Evolutionary conservation across 2,329 filamentous ascomycete genomes (phyloP).

Genomic region (Epichloe gansuensis): DNA sequence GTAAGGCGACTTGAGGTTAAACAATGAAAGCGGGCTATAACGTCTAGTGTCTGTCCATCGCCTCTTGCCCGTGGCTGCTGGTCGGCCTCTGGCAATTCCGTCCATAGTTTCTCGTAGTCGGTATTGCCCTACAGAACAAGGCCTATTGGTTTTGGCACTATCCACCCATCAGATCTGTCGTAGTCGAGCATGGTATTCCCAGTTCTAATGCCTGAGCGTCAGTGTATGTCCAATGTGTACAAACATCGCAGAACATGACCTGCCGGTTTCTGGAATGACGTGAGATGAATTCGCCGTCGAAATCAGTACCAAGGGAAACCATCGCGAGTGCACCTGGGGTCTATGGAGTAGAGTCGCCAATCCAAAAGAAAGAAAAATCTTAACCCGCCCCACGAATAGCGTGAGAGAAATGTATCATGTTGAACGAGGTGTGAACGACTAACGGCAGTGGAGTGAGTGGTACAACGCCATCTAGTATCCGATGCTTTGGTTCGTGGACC

Average conservation of each 20-base stretch:
- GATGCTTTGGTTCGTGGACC: background rate
- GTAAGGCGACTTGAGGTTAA: background rate
- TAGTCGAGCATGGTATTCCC: too few species aligned
- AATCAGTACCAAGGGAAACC: background rate
- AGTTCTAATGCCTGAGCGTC: too few species aligned
- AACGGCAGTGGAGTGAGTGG: background rate
- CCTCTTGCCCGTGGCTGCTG: background rate
- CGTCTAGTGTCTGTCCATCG: background rate
- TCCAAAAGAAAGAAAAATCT: background rate
- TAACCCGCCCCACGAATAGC: background rate
- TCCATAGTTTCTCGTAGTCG: background rate
- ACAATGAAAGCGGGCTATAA: background rate
- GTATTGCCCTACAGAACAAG: background rate
- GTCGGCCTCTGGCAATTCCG: background rate
- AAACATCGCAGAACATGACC: background rate
- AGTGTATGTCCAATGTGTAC: too few species aligned
- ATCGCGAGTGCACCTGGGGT: too few species aligned
- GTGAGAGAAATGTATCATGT: background rate
- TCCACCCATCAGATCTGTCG: background rate
- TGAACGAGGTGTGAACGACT: background rate
- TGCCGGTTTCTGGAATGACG: background rate
- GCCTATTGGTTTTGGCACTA: background rate
- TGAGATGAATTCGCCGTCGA: background rate
- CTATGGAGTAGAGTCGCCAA: too few species aligned
- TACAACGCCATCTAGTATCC: background rate